phyloP scores from a whole-genome alignment of 1,139 yeast species.

The Candida dubliniensis region DNA sequence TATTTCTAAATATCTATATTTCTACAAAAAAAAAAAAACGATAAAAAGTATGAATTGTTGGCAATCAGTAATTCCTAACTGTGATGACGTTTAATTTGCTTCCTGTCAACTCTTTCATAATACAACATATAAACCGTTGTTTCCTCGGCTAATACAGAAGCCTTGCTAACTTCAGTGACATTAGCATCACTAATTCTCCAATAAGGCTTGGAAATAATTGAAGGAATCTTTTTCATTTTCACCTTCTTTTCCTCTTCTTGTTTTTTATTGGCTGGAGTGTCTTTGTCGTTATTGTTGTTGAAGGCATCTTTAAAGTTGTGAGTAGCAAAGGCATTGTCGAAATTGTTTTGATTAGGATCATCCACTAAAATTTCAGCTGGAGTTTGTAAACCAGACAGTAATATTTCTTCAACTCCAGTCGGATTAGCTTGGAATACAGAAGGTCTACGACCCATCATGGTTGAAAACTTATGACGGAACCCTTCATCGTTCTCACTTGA shows the following conservation, averaged over 20 bases:
- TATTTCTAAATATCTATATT: not conserved
- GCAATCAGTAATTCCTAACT: not conserved
- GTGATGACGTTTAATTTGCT: conserved; percentile 15
- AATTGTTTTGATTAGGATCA: conserved; percentile 28
- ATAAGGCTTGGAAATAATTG: conserved; percentile 61
- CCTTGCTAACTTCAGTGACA: conserved; percentile 60
- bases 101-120: conserved; percentile 59
- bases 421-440: conserved; percentile 41
- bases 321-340: conserved; percentile 18
- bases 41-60: not conserved
- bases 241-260: conserved; percentile 20
- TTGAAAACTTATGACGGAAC: conserved; percentile 39
- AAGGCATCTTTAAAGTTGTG: conserved; percentile 7
- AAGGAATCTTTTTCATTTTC: conserved; percentile 53
- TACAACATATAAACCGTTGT: conserved; percentile 80
- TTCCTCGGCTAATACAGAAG: conserved; percentile 65
- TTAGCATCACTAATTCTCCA: conserved; percentile 86
- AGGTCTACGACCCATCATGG: conserved; percentile 47
- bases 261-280: not conserved
- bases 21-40: not conserved
- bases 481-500: conserved; percentile 18
- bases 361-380: conserved; percentile 47
- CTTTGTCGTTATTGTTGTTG: not conserved
- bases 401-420: conserved; percentile 40
- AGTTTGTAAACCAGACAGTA: conserved; percentile 42